These are phyloP conservation scores for Aspergillus amoenus DNA, from an alignment of 2,329 filamentous ascomycete species.

Conservation along the genomic window DNA sequence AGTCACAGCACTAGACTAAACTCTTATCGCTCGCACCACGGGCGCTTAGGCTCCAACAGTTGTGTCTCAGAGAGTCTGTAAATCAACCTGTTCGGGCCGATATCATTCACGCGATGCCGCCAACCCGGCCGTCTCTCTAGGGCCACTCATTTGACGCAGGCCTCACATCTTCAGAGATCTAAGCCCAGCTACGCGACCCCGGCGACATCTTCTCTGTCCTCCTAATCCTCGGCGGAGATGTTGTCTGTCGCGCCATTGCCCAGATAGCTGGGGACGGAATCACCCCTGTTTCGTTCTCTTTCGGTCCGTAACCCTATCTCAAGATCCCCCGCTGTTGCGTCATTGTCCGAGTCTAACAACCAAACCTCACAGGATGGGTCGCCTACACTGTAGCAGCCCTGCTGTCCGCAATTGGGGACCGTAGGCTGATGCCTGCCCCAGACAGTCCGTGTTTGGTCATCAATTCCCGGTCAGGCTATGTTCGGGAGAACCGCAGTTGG, in stretches of 20 bases:
- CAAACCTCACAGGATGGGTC: neutral
- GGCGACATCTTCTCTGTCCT: neutral
- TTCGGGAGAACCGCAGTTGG: neutral
- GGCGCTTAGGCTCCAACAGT: no score
- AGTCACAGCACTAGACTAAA: no score
- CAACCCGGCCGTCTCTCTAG: neutral
- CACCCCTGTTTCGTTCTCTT: neutral
- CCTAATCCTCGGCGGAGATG: neutral
- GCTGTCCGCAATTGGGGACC: neutral
- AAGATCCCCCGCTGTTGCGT: neutral
- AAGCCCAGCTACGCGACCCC: neutral
- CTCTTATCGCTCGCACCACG: no score
- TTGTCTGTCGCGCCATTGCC: neutral
- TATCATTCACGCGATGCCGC: neutral
- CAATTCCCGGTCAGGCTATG: neutral
- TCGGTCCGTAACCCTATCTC: neutral
- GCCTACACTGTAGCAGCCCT: neutral
- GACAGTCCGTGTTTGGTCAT: neutral
- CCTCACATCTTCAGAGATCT: neutral
- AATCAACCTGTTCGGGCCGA: neutral
- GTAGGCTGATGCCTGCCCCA: neutral
- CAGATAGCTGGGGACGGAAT: neutral
- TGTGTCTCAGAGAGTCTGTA: no score
- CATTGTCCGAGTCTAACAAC: fast-evolving
- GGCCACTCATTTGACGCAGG: neutral